Evolutionary conservation across 768 basidiomycete genomes (phyloP).

Genomic region (Trametes maxima): DNA sequence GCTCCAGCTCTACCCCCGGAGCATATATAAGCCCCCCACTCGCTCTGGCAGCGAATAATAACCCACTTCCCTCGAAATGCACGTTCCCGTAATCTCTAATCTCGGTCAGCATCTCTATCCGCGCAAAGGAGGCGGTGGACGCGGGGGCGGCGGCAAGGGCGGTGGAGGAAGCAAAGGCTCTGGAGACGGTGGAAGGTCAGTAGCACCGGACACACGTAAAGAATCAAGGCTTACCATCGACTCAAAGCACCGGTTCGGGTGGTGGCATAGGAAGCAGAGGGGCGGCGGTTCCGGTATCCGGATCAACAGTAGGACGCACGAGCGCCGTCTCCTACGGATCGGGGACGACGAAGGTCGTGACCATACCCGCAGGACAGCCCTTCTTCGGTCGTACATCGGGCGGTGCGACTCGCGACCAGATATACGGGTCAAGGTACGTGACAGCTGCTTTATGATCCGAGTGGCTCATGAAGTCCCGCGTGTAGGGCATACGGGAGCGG

Average conservation of each 20-base stretch:
- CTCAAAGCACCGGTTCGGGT: slow-evolving; percentile 10
- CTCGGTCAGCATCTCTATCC: slow-evolving; percentile 20
- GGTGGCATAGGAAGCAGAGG: slow-evolving; percentile 14
- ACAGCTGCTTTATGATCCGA: neutral
- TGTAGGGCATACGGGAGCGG: slow-evolving; percentile 62
- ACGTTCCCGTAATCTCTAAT: slow-evolving; percentile 23
- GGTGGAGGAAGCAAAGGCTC: slow-evolving; percentile 18
- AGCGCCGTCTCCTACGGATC: slow-evolving; percentile 30
- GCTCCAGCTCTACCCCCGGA: neutral
- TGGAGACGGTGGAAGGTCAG: slow-evolving; percentile 21
- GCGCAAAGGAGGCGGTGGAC: slow-evolving; percentile 26
- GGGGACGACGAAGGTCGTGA: slow-evolving; percentile 29
- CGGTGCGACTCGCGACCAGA: slow-evolving; percentile 47
- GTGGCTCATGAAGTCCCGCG: neutral
- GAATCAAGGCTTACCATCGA: neutral
- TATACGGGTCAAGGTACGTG: slow-evolving; percentile 14
- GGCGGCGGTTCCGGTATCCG: slow-evolving; percentile 24
- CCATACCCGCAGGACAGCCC: slow-evolving; percentile 32
- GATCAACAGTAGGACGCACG: slow-evolving; percentile 26
- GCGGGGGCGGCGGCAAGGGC: slow-evolving; percentile 26
- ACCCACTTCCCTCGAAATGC: slow-evolving; percentile 13
- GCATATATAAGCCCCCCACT: neutral
- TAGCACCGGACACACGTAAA: neutral
- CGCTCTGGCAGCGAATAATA: slow-evolving; percentile 3
- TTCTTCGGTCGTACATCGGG: slow-evolving; percentile 47